phyloP scores from a whole-genome alignment of 2,329 filamentous ascomycete genomes.

The Coniochaeta sp. region DNA sequence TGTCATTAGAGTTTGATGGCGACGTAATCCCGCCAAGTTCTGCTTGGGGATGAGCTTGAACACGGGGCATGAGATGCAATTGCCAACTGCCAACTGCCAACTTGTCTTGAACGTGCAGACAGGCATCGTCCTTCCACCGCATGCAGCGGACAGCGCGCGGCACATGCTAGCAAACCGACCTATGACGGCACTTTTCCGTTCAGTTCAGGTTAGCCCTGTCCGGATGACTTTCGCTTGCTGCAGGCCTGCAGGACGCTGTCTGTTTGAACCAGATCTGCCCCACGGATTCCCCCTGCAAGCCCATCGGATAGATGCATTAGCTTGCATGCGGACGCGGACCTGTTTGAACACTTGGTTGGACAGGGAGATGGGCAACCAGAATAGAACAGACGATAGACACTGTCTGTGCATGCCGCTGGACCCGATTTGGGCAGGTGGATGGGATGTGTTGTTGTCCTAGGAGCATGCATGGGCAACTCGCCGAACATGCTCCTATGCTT shows the following conservation, averaged over 20 bases:
- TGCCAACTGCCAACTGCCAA: background rate
- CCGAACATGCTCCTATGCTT: background rate
- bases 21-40: background rate
- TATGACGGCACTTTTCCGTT: background rate
- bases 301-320: conserved; percentile 17
- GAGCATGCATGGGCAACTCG: background rate
- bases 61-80: background rate
- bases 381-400: background rate
- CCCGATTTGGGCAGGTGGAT: background rate
- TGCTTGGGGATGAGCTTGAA: background rate
- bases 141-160: background rate
- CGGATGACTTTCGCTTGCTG: background rate
- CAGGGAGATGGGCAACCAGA: background rate
- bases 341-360: background rate
- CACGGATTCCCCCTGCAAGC: conserved; percentile 6
- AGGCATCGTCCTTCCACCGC: background rate
- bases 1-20: background rate
- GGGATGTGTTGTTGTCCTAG: too few species aligned
- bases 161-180: background rate
- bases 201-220: background rate
- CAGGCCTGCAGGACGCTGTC: conserved; percentile 1
- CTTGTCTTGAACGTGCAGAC: background rate
- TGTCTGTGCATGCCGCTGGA: background rate
- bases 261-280: conserved; percentile 1
- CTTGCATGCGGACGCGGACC: background rate